Evolutionary conservation across 1,139 yeast genomes (phyloP).

Genomic region (Hansenula sp.): DNA sequence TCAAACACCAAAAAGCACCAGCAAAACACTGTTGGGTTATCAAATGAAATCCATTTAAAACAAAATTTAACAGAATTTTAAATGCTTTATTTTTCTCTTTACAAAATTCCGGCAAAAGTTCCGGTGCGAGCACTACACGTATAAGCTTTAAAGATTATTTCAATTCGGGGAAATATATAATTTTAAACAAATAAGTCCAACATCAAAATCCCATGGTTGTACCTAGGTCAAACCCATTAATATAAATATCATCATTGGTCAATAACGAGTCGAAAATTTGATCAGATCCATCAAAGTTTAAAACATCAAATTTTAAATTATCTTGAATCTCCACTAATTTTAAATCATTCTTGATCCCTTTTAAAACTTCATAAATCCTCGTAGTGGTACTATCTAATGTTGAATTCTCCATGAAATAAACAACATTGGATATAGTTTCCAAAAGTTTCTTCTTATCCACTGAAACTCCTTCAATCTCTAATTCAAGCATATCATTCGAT

Average conservation of each 20-base stretch:
- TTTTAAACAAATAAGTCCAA: too few species aligned
- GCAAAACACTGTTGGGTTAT: too few species aligned
- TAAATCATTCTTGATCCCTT: slow-evolving; percentile 33
- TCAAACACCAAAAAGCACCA: too few species aligned
- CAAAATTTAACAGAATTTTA: too few species aligned
- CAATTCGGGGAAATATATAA: not conserved
- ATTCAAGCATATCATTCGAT: slow-evolving; percentile 24
- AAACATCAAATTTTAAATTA: slow-evolving; percentile 19
- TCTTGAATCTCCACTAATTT: slow-evolving; percentile 32
- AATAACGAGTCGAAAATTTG: slow-evolving; percentile 19
- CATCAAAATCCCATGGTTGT: not conserved
- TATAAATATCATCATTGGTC: slow-evolving; percentile 21
- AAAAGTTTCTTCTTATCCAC: slow-evolving; percentile 26
- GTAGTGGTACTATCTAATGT: slow-evolving; percentile 35
- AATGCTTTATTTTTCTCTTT: too few species aligned
- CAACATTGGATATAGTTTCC: slow-evolving; percentile 30
- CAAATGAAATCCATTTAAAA: too few species aligned
- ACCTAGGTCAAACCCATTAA: slow-evolving; percentile 9
- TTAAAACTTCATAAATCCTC: slow-evolving; percentile 34
- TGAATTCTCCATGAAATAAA: slow-evolving; percentile 30
- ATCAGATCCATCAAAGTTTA: slow-evolving; percentile 17
- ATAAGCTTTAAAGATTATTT: not conserved
- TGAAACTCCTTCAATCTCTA: slow-evolving; percentile 22
- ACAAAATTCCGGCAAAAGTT: not conserved
- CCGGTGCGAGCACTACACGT: not conserved